A percentile compares a stretch with the other conserved stretches of the same genome.
phyloP scores from a whole-genome alignment of 2,329 filamentous ascomycete genomes.

The Xylariales sp. region DNA sequence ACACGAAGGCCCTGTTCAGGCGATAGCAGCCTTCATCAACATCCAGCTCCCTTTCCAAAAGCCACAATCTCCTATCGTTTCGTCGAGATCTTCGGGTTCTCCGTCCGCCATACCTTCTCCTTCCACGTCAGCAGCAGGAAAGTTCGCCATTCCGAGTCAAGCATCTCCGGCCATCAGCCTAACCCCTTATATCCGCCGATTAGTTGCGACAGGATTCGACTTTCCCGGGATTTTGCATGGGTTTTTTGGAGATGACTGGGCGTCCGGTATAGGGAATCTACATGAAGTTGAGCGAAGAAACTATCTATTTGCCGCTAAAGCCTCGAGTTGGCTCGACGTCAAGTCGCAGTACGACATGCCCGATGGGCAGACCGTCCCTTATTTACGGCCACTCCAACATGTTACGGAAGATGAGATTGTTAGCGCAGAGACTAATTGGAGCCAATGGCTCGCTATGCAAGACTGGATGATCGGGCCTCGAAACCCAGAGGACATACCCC shows the following conservation, averaged over 20 bases:
- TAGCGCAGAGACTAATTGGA: slow-evolving; percentile 86
- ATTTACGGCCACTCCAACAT: slow-evolving; percentile 83
- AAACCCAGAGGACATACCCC: slow-evolving; percentile 63
- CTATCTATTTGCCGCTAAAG: slow-evolving; percentile 95
- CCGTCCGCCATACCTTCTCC: slow-evolving; percentile 51
- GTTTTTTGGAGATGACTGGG: slow-evolving; percentile 97
- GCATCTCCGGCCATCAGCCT: slow-evolving; percentile 69
- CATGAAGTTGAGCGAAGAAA: slow-evolving; percentile 93
- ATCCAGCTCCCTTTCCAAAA: slow-evolving; percentile 90
- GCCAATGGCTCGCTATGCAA: slow-evolving; percentile 95
- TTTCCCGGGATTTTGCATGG: slow-evolving; percentile 87
- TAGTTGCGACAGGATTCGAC: slow-evolving; percentile 93
- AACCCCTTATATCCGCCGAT: slow-evolving; percentile 87
- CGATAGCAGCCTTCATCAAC: slow-evolving; percentile 89
- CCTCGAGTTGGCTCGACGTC: slow-evolving; percentile 87
- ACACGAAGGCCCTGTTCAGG: slow-evolving; percentile 83
- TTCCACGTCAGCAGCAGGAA: slow-evolving; percentile 45
- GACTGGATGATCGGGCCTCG: slow-evolving; percentile 97
- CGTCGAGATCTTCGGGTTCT: slow-evolving; percentile 53
- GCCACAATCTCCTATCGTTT: slow-evolving; percentile 57
- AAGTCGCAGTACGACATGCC: slow-evolving; percentile 92
- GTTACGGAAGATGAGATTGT: slow-evolving; percentile 84
- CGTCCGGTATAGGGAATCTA: slow-evolving; percentile 79
- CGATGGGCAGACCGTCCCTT: slow-evolving; percentile 85
- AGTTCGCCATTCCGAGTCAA: slow-evolving; percentile 45